These are phyloP conservation scores for Pythium volutum DNA, from an alignment of 352 stramenopile species.

Conservation along the genomic window DNA sequence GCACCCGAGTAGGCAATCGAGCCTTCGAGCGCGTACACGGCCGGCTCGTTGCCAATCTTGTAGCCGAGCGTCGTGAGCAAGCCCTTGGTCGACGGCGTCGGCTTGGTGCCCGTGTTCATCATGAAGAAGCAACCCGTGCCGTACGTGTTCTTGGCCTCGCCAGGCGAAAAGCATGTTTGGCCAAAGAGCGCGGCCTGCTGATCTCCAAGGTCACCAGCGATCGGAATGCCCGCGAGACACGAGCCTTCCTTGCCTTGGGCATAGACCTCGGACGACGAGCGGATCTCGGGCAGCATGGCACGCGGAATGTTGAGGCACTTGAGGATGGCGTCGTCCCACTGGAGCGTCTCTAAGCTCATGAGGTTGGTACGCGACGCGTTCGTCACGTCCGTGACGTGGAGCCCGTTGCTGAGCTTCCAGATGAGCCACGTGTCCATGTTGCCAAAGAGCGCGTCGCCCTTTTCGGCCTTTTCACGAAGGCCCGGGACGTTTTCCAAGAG, in stretches of 20 bases:
- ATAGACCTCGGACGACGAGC: slow-evolving; percentile 88
- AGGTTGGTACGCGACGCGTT: slow-evolving; percentile 97
- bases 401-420: slow-evolving; percentile 86
- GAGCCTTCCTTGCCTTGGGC: slow-evolving; percentile 49
- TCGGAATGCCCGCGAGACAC: slow-evolving; percentile 84
- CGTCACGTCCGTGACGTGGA: slow-evolving; percentile 97
- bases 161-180: slow-evolving; percentile 94
- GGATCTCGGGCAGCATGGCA: slow-evolving; percentile 90
- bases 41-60: slow-evolving; percentile 73
- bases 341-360: slow-evolving; percentile 89
- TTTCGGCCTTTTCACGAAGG: slow-evolving; percentile 83
- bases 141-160: slow-evolving; percentile 99
- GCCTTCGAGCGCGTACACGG: slow-evolving; percentile 97
- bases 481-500: slow-evolving; percentile 93
- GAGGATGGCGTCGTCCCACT: slow-evolving; percentile 91
- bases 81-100: slow-evolving; percentile 89
- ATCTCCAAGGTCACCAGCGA: slow-evolving; percentile 94
- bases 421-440: slow-evolving; percentile 99
- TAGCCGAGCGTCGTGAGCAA: slow-evolving; percentile 94
- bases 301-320: slow-evolving; percentile 84
- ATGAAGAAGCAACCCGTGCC: slow-evolving; percentile 99
- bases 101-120: slow-evolving; percentile 96
- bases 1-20: slow-evolving; percentile 95
- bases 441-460: slow-evolving; percentile 92
- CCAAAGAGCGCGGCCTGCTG: slow-evolving; percentile 97